Evolutionary conservation across 2,329 filamentous ascomycete genomes (phyloP).

Genomic region (Alternaria gansuensis): DNA sequence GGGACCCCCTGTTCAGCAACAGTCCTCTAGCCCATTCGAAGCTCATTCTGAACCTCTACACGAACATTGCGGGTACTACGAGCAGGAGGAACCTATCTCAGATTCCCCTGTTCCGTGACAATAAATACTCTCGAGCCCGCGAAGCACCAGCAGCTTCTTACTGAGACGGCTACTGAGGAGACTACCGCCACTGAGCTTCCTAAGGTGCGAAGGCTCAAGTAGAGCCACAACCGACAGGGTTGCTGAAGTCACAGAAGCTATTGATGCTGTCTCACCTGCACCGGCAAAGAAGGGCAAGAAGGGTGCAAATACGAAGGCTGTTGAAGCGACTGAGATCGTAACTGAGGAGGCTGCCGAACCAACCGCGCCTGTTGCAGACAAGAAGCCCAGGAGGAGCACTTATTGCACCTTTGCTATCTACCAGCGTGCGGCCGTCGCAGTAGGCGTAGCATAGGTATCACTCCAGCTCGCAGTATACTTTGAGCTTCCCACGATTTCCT

Average conservation of each 20-base stretch:
- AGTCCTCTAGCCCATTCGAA: too few species aligned
- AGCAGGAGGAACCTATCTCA: too few species aligned
- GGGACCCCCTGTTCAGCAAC: too few species aligned
- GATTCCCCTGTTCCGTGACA: too few species aligned
- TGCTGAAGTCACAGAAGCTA: slow-evolving; percentile 20
- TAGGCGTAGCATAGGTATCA: slow-evolving; percentile 25
- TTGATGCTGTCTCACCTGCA: slow-evolving; percentile 17
- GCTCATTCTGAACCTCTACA: too few species aligned
- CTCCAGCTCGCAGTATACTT: slow-evolving; percentile 39
- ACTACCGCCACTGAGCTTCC: slow-evolving; percentile 21
- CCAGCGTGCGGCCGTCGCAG: slow-evolving; percentile 21
- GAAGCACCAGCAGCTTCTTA: slow-evolving; percentile 40
- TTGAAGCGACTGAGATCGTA: slow-evolving; percentile 22
- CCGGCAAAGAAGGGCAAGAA: slow-evolving; percentile 41
- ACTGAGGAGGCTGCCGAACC: slow-evolving; percentile 17
- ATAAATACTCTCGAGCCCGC: slow-evolving; percentile 33
- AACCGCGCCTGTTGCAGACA: slow-evolving; percentile 12
- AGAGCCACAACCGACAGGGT: slow-evolving; percentile 11
- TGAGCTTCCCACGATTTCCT: slow-evolving; percentile 36
- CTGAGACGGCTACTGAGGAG: slow-evolving; percentile 36
- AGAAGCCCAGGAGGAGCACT: slow-evolving; percentile 14
- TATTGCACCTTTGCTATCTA: not conserved
- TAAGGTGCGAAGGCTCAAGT: slow-evolving; percentile 35
- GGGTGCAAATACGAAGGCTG: slow-evolving; percentile 29
- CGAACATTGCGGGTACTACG: too few species aligned